phyloP scores from a whole-genome alignment of 305 asterid species.

The Solanum hybrid region DNA sequence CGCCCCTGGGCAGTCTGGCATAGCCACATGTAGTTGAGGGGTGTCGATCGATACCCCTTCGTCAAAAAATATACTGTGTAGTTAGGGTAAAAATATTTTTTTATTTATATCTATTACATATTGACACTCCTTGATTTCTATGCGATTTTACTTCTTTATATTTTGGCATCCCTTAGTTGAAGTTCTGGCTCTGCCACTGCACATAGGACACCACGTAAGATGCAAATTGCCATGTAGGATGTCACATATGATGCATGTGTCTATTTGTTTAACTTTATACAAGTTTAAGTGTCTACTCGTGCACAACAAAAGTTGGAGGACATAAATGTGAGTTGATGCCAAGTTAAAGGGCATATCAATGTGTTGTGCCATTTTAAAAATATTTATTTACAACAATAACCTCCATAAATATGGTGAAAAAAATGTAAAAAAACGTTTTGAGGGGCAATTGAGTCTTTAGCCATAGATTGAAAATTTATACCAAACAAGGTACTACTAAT shows the following conservation, averaged over 20 bases:
- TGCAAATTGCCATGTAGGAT: background rate
- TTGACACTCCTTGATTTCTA: too few species aligned
- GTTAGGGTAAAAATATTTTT: too few species aligned
- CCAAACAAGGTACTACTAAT: background rate
- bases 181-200: background rate
- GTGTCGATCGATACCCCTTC: too few species aligned
- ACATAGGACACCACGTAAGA: too few species aligned
- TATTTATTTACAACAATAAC: background rate
- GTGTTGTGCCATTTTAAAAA: background rate
- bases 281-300: background rate
- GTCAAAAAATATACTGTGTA: too few species aligned
- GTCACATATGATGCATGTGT: background rate
- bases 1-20: too few species aligned
- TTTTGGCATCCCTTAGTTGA: too few species aligned
- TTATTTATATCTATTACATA: too few species aligned
- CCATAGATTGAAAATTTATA: background rate
- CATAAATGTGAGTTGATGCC: background rate
- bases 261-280: background rate
- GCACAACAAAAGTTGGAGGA: background rate
- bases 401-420: background rate
- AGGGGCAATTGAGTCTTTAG: background rate
- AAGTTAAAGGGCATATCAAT: background rate
- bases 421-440: background rate
- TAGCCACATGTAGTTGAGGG: too few species aligned
- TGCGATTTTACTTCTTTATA: too few species aligned